phyloP scores from a whole-genome alignment of 2,329 filamentous ascomycete species.

The Alternaria consortialis region DNA sequence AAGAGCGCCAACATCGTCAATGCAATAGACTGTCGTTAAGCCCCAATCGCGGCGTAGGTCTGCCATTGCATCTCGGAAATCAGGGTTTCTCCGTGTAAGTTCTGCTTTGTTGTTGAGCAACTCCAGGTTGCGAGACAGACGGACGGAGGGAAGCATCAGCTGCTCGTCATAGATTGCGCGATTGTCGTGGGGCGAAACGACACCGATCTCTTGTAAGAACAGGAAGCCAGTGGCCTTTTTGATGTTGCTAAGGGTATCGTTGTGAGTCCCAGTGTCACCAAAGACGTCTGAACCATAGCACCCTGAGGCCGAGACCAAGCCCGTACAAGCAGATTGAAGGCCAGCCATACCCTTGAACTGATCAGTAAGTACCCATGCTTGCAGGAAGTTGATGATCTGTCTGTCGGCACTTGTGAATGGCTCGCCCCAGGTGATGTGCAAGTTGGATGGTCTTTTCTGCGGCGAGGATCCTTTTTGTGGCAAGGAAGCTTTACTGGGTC shows the following conservation, averaged over 20 bases:
- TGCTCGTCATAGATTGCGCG: conserved; percentile 67
- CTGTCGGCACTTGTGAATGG: conserved; percentile 62
- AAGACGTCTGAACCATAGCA: conserved; percentile 63
- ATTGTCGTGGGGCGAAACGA: conserved; percentile 75
- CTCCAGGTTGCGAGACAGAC: conserved; percentile 56
- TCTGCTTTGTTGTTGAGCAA: conserved; percentile 49
- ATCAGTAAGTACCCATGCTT: conserved; percentile 63
- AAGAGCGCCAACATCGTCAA: conserved; percentile 71
- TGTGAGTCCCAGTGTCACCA: conserved; percentile 26
- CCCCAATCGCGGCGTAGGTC: conserved; percentile 68
- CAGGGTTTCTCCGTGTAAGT: conserved; percentile 34
- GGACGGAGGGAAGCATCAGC: conserved; percentile 61
- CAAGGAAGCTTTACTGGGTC: conserved; percentile 48
- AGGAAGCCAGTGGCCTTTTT: conserved; percentile 61
- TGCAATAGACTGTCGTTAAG: conserved; percentile 72
- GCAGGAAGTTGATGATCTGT: conserved; percentile 72
- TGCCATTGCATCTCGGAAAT: conserved; percentile 64
- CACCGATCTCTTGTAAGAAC: conserved; percentile 79
- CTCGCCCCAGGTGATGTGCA: conserved; percentile 31
- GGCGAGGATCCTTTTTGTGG: conserved; percentile 34
- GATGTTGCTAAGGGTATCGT: conserved; percentile 14
- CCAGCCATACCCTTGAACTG: conserved; percentile 54
- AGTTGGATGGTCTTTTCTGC: conserved; percentile 21
- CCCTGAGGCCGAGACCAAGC: conserved; percentile 68
- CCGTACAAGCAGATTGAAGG: conserved; percentile 69